phyloP scores from a whole-genome alignment of 345 rosid genomes.

The Camelina hispida region DNA sequence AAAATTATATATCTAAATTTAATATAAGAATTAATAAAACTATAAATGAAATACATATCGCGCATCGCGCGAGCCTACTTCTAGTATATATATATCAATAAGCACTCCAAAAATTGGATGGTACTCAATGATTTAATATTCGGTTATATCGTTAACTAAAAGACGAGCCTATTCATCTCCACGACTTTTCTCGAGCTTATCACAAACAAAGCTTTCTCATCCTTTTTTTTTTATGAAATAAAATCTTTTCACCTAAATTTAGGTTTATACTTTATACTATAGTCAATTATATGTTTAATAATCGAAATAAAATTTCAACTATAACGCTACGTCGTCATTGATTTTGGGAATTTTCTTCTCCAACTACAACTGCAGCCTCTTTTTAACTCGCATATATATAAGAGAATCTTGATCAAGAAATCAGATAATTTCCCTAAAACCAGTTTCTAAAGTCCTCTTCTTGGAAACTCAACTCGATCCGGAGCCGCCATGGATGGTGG shows the following conservation, averaged over 20 bases:
- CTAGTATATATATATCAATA: no score
- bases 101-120: neutral
- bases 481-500: constrained; percentile 32
- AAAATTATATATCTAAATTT: no score
- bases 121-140: neutral
- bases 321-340: constrained; percentile 17
- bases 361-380: constrained; percentile 10
- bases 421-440: neutral
- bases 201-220: constrained; percentile 6
- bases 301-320: constrained; percentile 8
- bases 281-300: neutral
- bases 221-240: neutral
- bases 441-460: neutral
- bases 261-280: neutral
- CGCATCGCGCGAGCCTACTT: no score
- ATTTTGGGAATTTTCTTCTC: constrained; percentile 35
- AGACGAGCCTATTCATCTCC: neutral
- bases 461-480: neutral
- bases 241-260: neutral
- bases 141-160: neutral
- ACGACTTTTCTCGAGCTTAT: constrained; percentile 27
- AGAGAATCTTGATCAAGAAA: neutral
- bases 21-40: no score
- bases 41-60: no score
- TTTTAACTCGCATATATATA: neutral